Conservation (phyloP, 331 rosid species). For the Cucumis variabilis region DNA sequence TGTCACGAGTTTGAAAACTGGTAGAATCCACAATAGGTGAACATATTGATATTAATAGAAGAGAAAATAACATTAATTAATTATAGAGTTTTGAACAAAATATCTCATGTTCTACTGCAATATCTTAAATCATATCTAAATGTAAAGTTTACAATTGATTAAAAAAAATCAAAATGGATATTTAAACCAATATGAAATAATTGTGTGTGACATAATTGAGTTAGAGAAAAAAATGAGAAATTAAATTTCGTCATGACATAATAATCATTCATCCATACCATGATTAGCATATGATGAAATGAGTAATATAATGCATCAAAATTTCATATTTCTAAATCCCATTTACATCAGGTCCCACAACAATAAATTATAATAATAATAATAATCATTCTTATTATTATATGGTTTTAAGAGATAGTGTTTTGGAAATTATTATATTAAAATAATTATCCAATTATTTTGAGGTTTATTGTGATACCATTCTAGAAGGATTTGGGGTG, state of each 20-base stretch:
- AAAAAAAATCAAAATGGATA: too few species aligned
- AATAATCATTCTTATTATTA: not conserved
- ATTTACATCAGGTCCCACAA: not conserved
- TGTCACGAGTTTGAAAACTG: too few species aligned
- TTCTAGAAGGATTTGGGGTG: not conserved
- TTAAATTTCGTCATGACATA: not conserved
- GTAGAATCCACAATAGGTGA: not conserved
- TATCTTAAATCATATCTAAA: too few species aligned
- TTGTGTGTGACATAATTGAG: too few species aligned
- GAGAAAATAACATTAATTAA: not conserved
- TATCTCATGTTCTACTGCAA: too few species aligned
- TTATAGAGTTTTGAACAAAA: too few species aligned
- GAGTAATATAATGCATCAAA: not conserved
- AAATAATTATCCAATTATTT: not conserved
- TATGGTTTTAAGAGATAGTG: not conserved
- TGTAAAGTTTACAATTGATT: too few species aligned
- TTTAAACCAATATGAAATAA: too few species aligned
- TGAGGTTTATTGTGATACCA: not conserved
- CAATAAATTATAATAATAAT: not conserved
- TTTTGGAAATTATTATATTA: conserved; percentile 14
- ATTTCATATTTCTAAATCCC: not conserved
- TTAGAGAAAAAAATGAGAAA: too few species aligned
- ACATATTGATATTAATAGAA: too few species aligned
- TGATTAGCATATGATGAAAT: not conserved
- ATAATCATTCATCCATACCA: not conserved